Evolutionary conservation across 2,329 filamentous ascomycete species (phyloP), one percentile per base, ranked within the genome.

Genomic region (Diaporthe citri): DNA sequence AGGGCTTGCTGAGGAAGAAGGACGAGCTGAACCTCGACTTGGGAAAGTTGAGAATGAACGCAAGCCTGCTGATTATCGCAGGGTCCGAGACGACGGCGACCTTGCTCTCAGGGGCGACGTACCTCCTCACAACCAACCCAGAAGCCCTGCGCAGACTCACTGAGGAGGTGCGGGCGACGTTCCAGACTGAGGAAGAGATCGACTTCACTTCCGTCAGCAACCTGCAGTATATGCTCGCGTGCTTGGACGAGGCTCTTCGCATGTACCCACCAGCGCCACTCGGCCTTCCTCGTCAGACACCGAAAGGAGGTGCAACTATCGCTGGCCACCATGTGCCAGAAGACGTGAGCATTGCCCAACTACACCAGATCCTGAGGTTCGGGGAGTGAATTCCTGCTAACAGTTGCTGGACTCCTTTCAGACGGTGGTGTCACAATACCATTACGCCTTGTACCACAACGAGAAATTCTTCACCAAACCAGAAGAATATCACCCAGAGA

Each of bases 211-310:
- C 79, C 8, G 78, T 81, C 4, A 76, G 76, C 57, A 75, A 74
- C 10, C 76, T 85, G 0, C 64, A 74, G 51, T 86, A 86, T 59
- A 79, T 86, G 72, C 75, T 80, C 17, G 84, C 84, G 12, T 80
- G 78, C 67, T 76, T 86, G 28, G 79, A 85, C 10, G 85, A 86
- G 78, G 80, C 79, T 8, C 75, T 86, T 36, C 80, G 85, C 17
- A 77, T 85, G 55, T 85, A 84, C 64, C 83, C 85, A n/a, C 76
- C 76, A 4, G 60, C 71, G 57, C 75, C 76, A n/a, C 48, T 72
- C 12, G 75, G 75, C 6, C 31, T 77, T 51, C 70, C 60, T 22
- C 75, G 76, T 15, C 20, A 70, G 71, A 57, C 64, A 28, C 66
- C 66, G 10, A 74, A 72, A 17, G 74, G 76, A 9, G 76, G 76